Base-by-base conservation (phyloP, 495 filamentous ascomycete genomes). In the Acidiella bohemica region DNA sequence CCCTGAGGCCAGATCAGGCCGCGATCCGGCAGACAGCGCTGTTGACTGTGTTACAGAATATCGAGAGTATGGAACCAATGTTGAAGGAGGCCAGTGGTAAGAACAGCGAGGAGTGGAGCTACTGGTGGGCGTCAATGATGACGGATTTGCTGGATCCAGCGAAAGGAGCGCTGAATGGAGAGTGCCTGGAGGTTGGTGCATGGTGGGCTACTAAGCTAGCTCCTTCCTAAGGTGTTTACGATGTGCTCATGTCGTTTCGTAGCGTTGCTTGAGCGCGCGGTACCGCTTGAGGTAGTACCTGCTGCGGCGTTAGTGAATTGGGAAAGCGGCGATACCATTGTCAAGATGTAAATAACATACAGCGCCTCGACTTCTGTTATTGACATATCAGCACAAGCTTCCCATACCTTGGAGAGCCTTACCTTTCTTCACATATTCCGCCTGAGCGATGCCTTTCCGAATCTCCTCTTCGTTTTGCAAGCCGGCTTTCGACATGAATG, bases 231-330 rank as follows among this genome's bases (percentile, higher is more conserved):
- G n/a, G 17, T 18, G 8, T 23, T n/a, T 32, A 19, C 20, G 3
- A 17, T 22, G 38, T 26, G 40, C 16, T 45, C 32, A 37, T 7
- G 47, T 22, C 16, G 31, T 31, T 19, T 44, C 73, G 65, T 96
- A 96, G 55, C 84, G 72, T 64, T 87, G 74, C 53, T 77, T 77
- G 50, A 97, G 67, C 32, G 84, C 74, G 48, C 90, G 76, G 66
- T 97, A 97, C 59, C 80, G 75, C 66, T 93, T 96, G 46, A 97
- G 64, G 65, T 88, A 90, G 62, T 95, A 94, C 56, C 88, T 96
- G 58, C 3, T n/a, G 28, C 28, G 44, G 38, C 39, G 39, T 48
- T 48, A 48, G 47, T 39, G 10, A 34, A 22, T 26, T 20, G n/a
- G 34, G 5, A 3, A 19, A 14, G 8, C 20, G 14, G 26, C 6